These are phyloP conservation scores for Trametopsis cervina DNA, from an alignment of 768 basidiomycete species.

Conservation along the genomic window DNA sequence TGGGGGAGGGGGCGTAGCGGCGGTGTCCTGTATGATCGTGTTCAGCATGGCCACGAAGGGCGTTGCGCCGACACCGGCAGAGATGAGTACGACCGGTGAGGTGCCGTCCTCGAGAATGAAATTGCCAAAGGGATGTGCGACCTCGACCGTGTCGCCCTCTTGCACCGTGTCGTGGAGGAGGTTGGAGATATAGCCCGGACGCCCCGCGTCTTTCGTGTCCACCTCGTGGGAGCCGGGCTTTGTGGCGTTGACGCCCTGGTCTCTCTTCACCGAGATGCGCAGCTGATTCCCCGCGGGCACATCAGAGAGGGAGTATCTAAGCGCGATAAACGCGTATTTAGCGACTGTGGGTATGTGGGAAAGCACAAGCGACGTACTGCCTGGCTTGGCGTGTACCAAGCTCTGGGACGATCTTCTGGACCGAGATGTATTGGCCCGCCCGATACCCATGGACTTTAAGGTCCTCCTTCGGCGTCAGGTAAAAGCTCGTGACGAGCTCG, in stretches of 20 bases:
- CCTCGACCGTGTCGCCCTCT: slow-evolving; percentile 17
- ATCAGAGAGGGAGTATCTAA: slow-evolving; percentile 20
- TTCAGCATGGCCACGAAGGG: slow-evolving; percentile 20
- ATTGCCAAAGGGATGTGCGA: slow-evolving; percentile 20
- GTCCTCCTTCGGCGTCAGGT: slow-evolving; percentile 17
- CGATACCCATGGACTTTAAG: slow-evolving; percentile 11
- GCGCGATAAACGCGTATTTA: no score
- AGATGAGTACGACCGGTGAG: slow-evolving; percentile 22
- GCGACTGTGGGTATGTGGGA: no score
- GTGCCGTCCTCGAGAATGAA: slow-evolving; percentile 22
- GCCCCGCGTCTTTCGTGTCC: slow-evolving; percentile 4
- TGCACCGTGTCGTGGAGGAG: slow-evolving; percentile 17
- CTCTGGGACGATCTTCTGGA: slow-evolving; percentile 16
- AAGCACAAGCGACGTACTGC: slow-evolving; percentile 14
- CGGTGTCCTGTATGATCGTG: no score
- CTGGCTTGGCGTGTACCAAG: slow-evolving; percentile 16
- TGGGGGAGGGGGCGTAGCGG: no score
- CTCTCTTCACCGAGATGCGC: slow-evolving; percentile 21
- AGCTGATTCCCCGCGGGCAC: slow-evolving; percentile 15
- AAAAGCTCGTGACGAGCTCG: slow-evolving; percentile 20
- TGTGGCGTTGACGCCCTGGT: slow-evolving; percentile 12
- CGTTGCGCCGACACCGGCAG: slow-evolving; percentile 22
- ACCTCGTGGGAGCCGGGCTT: slow-evolving; percentile 1
- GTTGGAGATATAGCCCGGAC: slow-evolving; percentile 20
- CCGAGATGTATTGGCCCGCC: slow-evolving; percentile 20